phyloP scores from a whole-genome alignment of 148 eudicot genomes.

The Pouteria glomerata region DNA sequence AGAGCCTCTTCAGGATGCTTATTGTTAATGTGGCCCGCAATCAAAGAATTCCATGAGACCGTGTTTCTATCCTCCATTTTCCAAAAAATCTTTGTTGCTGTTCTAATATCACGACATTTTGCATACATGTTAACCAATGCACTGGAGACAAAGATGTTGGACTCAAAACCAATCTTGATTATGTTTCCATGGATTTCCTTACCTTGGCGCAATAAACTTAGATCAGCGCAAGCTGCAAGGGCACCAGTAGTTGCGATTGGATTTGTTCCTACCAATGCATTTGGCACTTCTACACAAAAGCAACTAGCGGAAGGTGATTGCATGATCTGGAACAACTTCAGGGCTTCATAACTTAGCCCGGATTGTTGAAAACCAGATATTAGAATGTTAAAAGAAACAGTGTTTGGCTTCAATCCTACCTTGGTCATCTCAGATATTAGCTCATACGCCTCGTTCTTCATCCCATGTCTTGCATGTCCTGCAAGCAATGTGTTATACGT shows the following conservation, averaged over 20 bases:
- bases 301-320: constrained; percentile 25
- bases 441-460: constrained; percentile 27
- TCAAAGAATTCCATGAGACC: constrained; percentile 47
- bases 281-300: constrained; percentile 12
- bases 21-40: constrained; percentile 33
- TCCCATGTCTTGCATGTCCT: constrained; percentile 38
- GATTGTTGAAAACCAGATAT: constrained; percentile 48
- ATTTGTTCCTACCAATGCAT: constrained; percentile 24
- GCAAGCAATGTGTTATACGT: constrained; percentile 49
- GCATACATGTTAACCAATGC: constrained; percentile 55
- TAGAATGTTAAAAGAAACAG: constrained; percentile 38
- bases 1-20: constrained; percentile 28
- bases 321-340: constrained; percentile 42
- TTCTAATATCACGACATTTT: constrained; percentile 36
- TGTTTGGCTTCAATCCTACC: constrained; percentile 35
- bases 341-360: constrained; percentile 40
- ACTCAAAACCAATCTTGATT: constrained; percentile 24
- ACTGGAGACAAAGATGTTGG: constrained; percentile 43
- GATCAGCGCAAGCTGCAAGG: constrained; percentile 53
- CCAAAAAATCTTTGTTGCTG: constrained; percentile 43
- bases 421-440: constrained; percentile 37
- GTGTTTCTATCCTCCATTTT: constrained; percentile 34
- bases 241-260: constrained; percentile 37
- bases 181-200: constrained; percentile 50
- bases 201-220: constrained; percentile 29